A percentile compares a stretch with the other conserved stretches of the same genome.
phyloP scores from a whole-genome alignment of 2,329 filamentous ascomycete species.

The Chaetomium olivaceum region DNA sequence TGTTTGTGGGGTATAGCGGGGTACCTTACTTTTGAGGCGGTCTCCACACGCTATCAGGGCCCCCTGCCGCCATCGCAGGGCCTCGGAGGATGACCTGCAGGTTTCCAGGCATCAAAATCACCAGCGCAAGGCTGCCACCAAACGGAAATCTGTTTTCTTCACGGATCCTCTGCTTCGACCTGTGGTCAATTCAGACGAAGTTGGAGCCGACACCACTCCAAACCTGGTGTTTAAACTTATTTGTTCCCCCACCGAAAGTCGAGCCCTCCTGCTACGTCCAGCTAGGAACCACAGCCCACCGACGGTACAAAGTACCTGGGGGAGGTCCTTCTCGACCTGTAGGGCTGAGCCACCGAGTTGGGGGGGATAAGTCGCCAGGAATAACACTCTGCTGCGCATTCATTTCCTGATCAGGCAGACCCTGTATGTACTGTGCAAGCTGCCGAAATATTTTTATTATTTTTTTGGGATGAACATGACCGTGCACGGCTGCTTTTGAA shows the following conservation, averaged over 20 bases:
- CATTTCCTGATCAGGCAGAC: not conserved
- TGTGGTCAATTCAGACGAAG: not conserved
- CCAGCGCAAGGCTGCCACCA: slow-evolving; percentile 10
- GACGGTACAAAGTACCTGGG: not conserved
- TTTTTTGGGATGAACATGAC: slow-evolving; percentile 1
- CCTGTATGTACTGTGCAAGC: not conserved
- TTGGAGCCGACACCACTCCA: not conserved
- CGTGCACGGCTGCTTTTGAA: not conserved
- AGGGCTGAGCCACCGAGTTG: not conserved
- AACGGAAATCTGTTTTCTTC: not conserved
- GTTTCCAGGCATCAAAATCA: slow-evolving; percentile 2
- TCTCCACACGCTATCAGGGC: not conserved
- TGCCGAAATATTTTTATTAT: not conserved
- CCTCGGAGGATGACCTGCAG: not conserved
- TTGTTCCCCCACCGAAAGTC: not conserved
- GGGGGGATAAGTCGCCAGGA: not conserved
- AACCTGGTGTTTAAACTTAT: not conserved
- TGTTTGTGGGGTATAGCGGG: not conserved
- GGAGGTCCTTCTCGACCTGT: not conserved
- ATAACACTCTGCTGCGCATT: not conserved
- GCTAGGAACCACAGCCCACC: too few species aligned
- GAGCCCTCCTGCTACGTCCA: not conserved
- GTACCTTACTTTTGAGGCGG: not conserved
- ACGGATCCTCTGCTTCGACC: not conserved
- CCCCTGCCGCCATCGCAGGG: not conserved